Conservation (phyloP, 495 filamentous ascomycete genomes). For the Aspergillus nanangensis region DNA sequence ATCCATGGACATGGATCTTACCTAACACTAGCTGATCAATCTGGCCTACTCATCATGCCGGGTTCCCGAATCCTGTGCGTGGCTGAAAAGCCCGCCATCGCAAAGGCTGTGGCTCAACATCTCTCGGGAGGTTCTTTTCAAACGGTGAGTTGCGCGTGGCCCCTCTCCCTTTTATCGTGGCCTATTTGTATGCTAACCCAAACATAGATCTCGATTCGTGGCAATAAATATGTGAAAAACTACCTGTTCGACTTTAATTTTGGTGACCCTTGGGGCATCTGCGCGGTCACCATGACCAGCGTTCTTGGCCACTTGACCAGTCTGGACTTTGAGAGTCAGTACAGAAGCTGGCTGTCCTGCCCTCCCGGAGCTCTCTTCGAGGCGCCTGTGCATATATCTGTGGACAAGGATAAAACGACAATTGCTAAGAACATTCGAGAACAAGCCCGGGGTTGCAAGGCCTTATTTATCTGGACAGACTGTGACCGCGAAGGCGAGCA, state of each 20-base stretch:
- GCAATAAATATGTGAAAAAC: constrained; percentile 82
- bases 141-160: constrained; percentile 56
- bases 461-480: constrained; percentile 96
- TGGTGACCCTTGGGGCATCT: constrained; percentile 72
- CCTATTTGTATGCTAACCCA: constrained; percentile 22
- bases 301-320: constrained; percentile 81
- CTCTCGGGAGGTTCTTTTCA: constrained; percentile 69
- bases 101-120: constrained; percentile 88
- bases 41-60: constrained; percentile 17
- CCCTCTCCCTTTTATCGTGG: constrained; percentile 13
- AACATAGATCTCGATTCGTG: constrained; percentile 50
- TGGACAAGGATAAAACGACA: constrained; percentile 71
- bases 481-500: constrained; percentile 97
- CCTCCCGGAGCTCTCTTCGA: constrained; percentile 78
- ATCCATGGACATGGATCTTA: not conserved
- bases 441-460: constrained; percentile 63
- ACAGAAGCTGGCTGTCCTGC: constrained; percentile 75
- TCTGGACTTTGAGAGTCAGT: constrained; percentile 64
- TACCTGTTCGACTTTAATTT: constrained; percentile 91
- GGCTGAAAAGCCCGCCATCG: constrained; percentile 95
- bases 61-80: constrained; percentile 73
- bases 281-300: constrained; percentile 84
- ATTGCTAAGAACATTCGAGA: constrained; percentile 81
- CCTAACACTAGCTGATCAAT: constrained; percentile 1
- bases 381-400: constrained; percentile 61